phyloP scores from a whole-genome alignment of 306 rosid species.

The Spatholobus suberectus region DNA sequence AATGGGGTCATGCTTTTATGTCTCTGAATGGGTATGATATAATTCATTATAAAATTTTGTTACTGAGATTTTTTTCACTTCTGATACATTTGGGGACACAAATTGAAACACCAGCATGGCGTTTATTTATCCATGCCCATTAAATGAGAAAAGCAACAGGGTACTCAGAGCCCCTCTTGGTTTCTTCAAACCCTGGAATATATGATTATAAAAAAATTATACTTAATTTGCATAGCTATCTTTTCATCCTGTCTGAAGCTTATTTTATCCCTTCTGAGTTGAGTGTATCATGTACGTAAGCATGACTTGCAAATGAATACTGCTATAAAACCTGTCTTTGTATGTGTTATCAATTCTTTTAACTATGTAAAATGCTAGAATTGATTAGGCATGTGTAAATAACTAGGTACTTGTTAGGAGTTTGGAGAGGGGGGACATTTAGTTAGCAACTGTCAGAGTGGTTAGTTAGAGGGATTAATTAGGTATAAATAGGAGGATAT shows the following conservation, averaged over 20 bases:
- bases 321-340: conserved; percentile 9
- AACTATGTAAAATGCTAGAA: background rate
- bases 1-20: conserved; percentile 95
- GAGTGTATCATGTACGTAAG: background rate
- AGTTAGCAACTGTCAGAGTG: background rate
- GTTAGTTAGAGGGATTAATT: background rate
- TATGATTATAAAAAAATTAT: background rate
- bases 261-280: background rate
- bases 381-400: conserved; percentile 14
- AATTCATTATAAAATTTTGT: background rate
- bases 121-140: background rate
- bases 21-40: conserved; percentile 78
- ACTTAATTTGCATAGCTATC: background rate
- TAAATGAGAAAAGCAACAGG: conserved; percentile 25
- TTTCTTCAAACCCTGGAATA: conserved; percentile 16
- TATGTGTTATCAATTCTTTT: background rate
- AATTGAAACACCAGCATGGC: conserved; percentile 22
- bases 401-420: background rate
- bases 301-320: conserved; percentile 2
- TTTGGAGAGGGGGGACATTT: background rate
- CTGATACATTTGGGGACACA: background rate
- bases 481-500: background rate
- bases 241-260: conserved; percentile 20
- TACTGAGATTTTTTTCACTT: conserved; percentile 11
- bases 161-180: background rate